These are phyloP conservation scores for Podaxis mareebaensis DNA, from an alignment of 768 basidiomycete species.

Conservation along the genomic window DNA sequence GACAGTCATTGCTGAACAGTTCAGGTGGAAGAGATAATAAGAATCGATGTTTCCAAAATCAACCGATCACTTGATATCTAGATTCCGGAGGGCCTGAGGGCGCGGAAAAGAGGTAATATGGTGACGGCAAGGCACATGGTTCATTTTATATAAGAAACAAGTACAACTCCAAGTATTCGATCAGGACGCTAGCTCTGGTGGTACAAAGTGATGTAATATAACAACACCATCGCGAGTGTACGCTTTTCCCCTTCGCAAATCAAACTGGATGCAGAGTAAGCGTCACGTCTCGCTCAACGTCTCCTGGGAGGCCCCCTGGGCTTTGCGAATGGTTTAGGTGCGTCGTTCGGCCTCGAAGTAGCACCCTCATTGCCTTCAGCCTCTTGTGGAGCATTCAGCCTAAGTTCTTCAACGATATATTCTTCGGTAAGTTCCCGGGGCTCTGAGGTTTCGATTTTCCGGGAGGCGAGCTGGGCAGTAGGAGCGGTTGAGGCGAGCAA, in stretches of 20 bases:
- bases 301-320: constrained; percentile 70
- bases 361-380: constrained; percentile 9
- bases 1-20: neutral
- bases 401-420: constrained; percentile 62
- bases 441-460: constrained; percentile 84
- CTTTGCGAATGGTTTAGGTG: constrained; percentile 59
- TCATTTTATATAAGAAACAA: neutral
- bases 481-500: constrained; percentile 45
- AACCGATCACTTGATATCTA: neutral
- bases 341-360: constrained; percentile 22
- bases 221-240: no score
- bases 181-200: neutral
- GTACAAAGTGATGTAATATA: neutral
- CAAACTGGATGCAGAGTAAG: neutral
- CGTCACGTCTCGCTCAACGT: constrained; percentile 20
- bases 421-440: constrained; percentile 68
- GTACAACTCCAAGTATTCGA: neutral
- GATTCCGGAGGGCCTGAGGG: neutral
- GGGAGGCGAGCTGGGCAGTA: constrained; percentile 42
- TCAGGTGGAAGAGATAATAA: neutral
- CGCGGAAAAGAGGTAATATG: neutral
- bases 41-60: neutral
- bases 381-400: constrained; percentile 21
- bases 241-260: no score
- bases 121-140: neutral